Evolutionary conservation across 257 asterid genomes (phyloP).

Genomic region (Phtheirospermum japonicum): DNA sequence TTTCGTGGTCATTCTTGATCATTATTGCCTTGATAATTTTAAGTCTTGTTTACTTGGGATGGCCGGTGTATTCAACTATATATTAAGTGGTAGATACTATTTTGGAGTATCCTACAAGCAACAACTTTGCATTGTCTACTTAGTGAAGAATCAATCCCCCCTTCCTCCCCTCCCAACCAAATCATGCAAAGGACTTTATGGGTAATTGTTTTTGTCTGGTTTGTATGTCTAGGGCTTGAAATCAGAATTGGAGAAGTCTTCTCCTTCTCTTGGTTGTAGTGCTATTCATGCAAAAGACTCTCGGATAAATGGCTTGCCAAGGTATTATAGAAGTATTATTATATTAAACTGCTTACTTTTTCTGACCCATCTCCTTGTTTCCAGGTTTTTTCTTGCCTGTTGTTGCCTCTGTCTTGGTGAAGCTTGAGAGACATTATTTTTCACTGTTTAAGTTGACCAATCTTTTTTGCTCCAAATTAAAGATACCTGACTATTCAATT

Average conservation of each 20-base stretch:
- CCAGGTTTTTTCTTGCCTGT: slow-evolving; percentile 25
- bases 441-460: no score
- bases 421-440: not conserved
- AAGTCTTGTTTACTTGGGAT: slow-evolving; percentile 12
- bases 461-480: no score
- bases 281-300: no score
- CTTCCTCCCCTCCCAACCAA: no score
- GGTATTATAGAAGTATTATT: slow-evolving; percentile 41
- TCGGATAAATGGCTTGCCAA: slow-evolving; percentile 87
- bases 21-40: slow-evolving; percentile 4
- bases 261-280: slow-evolving; percentile 95
- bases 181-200: no score
- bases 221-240: slow-evolving; percentile 66
- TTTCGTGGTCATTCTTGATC: no score
- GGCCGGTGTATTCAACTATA: not conserved
- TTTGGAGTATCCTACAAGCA: no score
- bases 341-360: slow-evolving; percentile 16
- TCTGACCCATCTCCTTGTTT: slow-evolving; percentile 19
- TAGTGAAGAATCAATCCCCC: no score
- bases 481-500: no score
- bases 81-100: no score
- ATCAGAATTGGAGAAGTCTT: slow-evolving; percentile 95
- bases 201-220: no score
- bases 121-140: no score
- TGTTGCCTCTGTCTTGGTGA: slow-evolving; percentile 16